Base-by-base conservation (phyloP, 768 basidiomycete genomes). In the Tylopilus sp. region DNA sequence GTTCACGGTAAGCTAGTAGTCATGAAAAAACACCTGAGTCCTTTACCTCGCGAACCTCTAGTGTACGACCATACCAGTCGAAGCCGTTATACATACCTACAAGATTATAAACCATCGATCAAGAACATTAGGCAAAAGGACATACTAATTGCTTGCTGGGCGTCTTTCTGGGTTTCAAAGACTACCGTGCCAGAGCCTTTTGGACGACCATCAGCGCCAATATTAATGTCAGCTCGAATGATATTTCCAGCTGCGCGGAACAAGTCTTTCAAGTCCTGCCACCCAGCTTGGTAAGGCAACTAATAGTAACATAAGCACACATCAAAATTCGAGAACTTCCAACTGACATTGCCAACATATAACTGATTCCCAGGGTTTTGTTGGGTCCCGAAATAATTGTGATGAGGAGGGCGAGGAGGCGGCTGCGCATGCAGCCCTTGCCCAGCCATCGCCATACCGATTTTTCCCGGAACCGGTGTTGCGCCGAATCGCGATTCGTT, bases 131-230 rank as follows among this genome's bases (percentile, higher is more conserved):
- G 21, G 38, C 7, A n/a, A 43, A 19, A 26, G 0, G 2, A 81
- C 89, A 29, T 59, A 93, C 93, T 83, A 65, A 98, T 95, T 12
- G 95, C 95, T 64, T 92, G 87, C 60, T 83, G 80, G 12, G 96
- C 96, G 71, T 96, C 94, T 62, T 91, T 89, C 14, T 89, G 70
- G 2, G 87, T 92, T 70, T 94, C 92, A 63, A 94, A 98, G 13
- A 98, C 90, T 14, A 98, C 96, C 0, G 93, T 97, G n/a, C 96
- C 96, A 47, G 91, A 96, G 21, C 96, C 96, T 69, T 97, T 96
- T 16, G 96, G 94, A 13, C 86, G 82, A 25, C 95, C 95, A 70
- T 97, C 93, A 21, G 86, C 84, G 54, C 90, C 92, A 52, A 96
- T 88, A 61, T 95, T 94, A 57, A 98, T 92, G 68, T 98, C 96